A percentile compares a stretch with the other conserved stretches of the same genome.
These are phyloP conservation scores for Anthracocystis walkeri DNA, from an alignment of 1,284 basidiomycete species.

Conservation along the genomic window DNA sequence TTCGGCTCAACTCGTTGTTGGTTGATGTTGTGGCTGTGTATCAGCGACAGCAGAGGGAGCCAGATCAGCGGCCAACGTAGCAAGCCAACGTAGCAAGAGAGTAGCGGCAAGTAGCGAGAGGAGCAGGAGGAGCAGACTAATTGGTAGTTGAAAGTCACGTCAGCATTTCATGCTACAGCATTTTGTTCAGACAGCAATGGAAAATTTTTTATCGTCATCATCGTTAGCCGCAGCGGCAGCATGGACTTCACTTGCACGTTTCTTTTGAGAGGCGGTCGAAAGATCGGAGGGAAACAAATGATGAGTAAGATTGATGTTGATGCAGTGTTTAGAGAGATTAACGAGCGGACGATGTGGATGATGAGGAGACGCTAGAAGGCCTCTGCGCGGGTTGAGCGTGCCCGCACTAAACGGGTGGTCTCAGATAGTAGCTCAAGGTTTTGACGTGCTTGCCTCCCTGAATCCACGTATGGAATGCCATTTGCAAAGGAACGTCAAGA, in stretches of 20 bases:
- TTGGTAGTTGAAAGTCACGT: too few relatives aligned
- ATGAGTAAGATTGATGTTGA: too few relatives aligned
- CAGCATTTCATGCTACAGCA: too few relatives aligned
- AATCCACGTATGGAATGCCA: neutral
- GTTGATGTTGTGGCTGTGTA: conserved; percentile 17
- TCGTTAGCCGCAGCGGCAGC: neutral
- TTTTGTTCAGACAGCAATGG: too few relatives aligned
- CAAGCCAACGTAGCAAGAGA: conserved; percentile 2
- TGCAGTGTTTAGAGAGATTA: too few relatives aligned
- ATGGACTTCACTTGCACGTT: neutral
- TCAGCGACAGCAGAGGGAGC: conserved; percentile 10
- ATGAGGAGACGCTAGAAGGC: too few relatives aligned
- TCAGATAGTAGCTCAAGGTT: neutral
- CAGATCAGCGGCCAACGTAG: conserved; percentile 2
- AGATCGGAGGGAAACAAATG: too few relatives aligned
- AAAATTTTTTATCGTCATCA: neutral
- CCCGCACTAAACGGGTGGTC: neutral
- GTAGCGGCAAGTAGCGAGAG: neutral
- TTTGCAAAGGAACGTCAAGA: neutral
- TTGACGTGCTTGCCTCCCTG: neutral
- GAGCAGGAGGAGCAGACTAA: too few relatives aligned
- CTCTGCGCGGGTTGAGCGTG: too few relatives aligned
- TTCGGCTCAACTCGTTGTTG: conserved; percentile 46
- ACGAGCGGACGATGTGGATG: too few relatives aligned
- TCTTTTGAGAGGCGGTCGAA: too few relatives aligned